Conservation (phyloP, 129 eudicot species). For the Arctium minus region DNA sequence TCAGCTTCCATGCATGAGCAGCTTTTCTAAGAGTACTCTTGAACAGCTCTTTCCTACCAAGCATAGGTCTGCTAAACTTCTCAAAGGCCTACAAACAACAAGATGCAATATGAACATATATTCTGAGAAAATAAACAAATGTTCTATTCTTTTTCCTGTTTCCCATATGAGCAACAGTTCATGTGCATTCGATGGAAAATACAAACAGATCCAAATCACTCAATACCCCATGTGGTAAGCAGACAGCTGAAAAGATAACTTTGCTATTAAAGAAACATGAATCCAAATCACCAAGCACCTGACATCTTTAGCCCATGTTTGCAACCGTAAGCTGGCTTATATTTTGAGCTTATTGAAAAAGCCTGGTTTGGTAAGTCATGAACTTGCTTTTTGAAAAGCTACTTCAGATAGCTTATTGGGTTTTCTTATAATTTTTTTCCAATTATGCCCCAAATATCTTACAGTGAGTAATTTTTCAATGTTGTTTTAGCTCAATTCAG, state of each 20-base stretch:
- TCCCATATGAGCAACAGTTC: too few species aligned
- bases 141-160: neutral
- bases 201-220: too few species aligned
- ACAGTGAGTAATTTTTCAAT: neutral
- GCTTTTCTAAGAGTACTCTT: conserved; percentile 81
- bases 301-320: neutral
- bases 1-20: conserved; percentile 77
- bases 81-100: conserved; percentile 55
- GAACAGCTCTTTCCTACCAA: conserved; percentile 74
- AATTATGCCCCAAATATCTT: neutral
- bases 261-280: too few species aligned
- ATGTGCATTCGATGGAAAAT: neutral
- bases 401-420: neutral
- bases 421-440: neutral
- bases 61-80: conserved; percentile 75
- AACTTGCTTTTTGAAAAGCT: neutral
- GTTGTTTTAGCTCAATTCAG: neutral
- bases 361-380: too few species aligned
- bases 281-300: neutral
- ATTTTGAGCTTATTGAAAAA: too few species aligned
- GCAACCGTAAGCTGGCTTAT: neutral
- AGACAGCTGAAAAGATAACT: too few species aligned
- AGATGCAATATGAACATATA: neutral
- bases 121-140: neutral
- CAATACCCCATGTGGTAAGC: too few species aligned